These are phyloP conservation scores for Xeromyces bisporus DNA, from an alignment of 495 filamentous ascomycete species.

Conservation along the genomic window DNA sequence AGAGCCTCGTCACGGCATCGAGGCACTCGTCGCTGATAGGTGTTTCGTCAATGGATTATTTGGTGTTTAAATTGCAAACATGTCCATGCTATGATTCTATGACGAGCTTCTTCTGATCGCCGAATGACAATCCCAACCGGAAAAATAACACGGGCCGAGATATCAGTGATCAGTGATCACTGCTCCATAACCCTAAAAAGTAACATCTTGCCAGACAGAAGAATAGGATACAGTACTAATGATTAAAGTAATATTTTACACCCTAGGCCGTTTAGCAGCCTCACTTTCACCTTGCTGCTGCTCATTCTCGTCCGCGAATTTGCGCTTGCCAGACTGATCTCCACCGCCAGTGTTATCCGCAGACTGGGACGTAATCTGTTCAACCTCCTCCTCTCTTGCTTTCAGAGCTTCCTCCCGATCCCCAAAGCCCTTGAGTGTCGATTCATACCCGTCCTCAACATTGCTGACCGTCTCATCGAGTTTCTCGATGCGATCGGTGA, in stretches of 20 bases:
- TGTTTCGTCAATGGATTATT: no score
- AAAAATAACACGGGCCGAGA: slow-evolving; percentile 19
- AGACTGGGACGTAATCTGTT: slow-evolving; percentile 7
- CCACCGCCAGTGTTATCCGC: slow-evolving; percentile 10
- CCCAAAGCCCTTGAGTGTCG: slow-evolving; percentile 39
- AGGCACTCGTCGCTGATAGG: no score
- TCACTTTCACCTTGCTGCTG: slow-evolving; percentile 24
- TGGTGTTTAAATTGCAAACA: no score
- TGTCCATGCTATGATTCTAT: background rate
- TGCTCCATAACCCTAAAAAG: no score
- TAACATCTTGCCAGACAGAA: no score
- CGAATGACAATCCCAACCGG: slow-evolving; percentile 8
- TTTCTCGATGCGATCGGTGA: slow-evolving; percentile 59
- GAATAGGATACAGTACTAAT: background rate
- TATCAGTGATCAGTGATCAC: no score
- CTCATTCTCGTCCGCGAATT: slow-evolving; percentile 32
- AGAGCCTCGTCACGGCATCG: no score
- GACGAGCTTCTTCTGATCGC: slow-evolving; percentile 15
- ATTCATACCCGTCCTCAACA: slow-evolving; percentile 70
- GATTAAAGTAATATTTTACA: slow-evolving; percentile 5
- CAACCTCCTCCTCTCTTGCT: slow-evolving; percentile 7
- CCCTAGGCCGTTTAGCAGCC: slow-evolving; percentile 22
- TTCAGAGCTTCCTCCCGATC: slow-evolving; percentile 18
- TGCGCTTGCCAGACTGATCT: slow-evolving; percentile 26
- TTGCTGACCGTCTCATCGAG: slow-evolving; percentile 58